Evolutionary conservation across 148 eudicot species (phyloP).

Genomic region (Rhododendron ovatum): DNA sequence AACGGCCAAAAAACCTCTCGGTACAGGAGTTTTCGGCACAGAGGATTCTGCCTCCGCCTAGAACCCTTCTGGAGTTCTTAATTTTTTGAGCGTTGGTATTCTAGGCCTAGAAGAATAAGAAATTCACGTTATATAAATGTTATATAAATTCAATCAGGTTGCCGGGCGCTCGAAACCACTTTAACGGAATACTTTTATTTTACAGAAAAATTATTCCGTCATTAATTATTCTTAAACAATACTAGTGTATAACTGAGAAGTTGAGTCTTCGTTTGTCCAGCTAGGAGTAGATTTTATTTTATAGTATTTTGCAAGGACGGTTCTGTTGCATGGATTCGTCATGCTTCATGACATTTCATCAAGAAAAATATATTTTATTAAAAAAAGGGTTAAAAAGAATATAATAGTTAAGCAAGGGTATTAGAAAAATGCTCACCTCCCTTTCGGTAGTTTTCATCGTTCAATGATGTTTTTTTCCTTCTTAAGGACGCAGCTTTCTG

Average conservation of each 20-base stretch:
- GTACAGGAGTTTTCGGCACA: too few relatives aligned
- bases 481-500: neutral
- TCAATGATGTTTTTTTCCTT: too few relatives aligned
- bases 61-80: neutral
- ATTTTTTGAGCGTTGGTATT: neutral
- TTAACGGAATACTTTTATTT: neutral
- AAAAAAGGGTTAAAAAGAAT: neutral
- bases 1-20: accelerated
- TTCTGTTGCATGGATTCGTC: neutral
- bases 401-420: too few relatives aligned
- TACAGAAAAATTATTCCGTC: neutral
- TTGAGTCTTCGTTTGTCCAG: too few relatives aligned
- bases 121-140: neutral
- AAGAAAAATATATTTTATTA: too few relatives aligned
- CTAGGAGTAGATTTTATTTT: too few relatives aligned
- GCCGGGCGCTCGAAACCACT: neutral
- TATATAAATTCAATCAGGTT: neutral
- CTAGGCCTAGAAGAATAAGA: neutral
- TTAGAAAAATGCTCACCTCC: too few relatives aligned
- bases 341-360: neutral
- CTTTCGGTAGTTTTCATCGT: too few relatives aligned
- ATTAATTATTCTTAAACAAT: neutral
- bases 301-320: neutral
- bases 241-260: too few relatives aligned
- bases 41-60: too few relatives aligned